Conservation (phyloP, 805 yeast species). For the Starmerella floris region DNA sequence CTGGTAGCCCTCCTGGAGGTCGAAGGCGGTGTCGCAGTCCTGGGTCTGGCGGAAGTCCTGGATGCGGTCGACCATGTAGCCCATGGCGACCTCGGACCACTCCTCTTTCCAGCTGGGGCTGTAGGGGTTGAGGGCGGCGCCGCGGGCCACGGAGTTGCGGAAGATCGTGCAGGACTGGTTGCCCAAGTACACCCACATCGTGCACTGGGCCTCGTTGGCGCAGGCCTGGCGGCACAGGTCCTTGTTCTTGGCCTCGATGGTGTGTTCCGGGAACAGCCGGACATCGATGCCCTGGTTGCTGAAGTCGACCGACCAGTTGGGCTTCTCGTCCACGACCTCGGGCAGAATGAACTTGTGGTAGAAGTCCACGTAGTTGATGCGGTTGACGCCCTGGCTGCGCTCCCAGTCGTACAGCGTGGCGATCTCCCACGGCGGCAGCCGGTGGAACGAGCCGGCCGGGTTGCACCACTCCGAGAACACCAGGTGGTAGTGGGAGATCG, state of each 20-base stretch:
- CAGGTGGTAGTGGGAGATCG: conserved; percentile 16
- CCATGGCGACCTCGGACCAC: conserved; percentile 17
- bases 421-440: conserved; percentile 23
- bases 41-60: conserved; percentile 17
- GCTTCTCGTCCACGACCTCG: conserved; percentile 18
- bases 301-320: conserved; percentile 20
- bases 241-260: conserved; percentile 5
- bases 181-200: conserved; percentile 12
- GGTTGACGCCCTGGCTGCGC: conserved; percentile 1
- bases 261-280: not conserved
- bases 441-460: conserved; percentile 27
- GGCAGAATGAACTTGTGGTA: conserved; percentile 27
- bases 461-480: conserved; percentile 22
- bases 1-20: not conserved
- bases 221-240: conserved; percentile 15
- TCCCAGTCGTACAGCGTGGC: conserved; percentile 25
- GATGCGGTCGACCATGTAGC: conserved; percentile 27
- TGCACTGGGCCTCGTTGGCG: conserved; percentile 16
- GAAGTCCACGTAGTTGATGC: conserved; percentile 23
- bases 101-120: conserved; percentile 3
- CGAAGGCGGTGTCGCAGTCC: not conserved
- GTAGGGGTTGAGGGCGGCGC: conserved; percentile 12
- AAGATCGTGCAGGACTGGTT: conserved; percentile 12
- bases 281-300: not conserved
- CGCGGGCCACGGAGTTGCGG: conserved; percentile 11